phyloP scores from a whole-genome alignment of 106 monocot species.

The Dendrobium huoshanense region DNA sequence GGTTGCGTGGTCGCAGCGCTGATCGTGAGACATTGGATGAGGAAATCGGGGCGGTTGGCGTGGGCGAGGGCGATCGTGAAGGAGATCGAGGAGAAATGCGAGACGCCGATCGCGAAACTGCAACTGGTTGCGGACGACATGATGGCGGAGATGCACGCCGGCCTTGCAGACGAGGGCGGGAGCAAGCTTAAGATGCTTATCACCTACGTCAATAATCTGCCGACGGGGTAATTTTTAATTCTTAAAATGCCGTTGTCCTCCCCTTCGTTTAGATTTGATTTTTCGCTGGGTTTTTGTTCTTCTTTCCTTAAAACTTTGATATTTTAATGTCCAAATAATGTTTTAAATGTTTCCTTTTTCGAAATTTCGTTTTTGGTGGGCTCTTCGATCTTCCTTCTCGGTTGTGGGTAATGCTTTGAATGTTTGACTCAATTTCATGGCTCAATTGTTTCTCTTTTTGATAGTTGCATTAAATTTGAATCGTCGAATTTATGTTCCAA shows the following conservation, averaged over 20 bases:
- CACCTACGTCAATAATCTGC: constrained; percentile 32
- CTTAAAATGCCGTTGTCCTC: neutral
- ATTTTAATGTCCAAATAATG: neutral
- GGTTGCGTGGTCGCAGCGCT: constrained; percentile 26
- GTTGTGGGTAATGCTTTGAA: neutral
- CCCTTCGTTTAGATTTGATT: too few species aligned
- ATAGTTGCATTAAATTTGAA: neutral
- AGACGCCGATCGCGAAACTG: constrained; percentile 26
- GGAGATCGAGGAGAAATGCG: constrained; percentile 24
- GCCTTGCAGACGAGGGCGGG: constrained; percentile 30
- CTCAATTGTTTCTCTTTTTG: neutral
- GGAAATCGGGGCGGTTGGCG: constrained; percentile 22
- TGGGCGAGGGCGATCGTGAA: constrained; percentile 20
- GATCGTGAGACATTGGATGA: constrained; percentile 19
- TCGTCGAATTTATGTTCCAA: neutral
- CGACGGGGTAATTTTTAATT: constrained; percentile 19
- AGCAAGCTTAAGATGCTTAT: constrained; percentile 44
- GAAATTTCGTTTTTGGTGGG: neutral
- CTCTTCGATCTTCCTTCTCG: neutral
- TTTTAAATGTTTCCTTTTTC: neutral
- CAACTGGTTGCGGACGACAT: constrained; percentile 27
- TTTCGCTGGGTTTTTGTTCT: neutral
- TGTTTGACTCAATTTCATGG: neutral
- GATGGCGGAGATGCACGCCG: constrained; percentile 33
- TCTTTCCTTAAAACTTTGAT: neutral